Evolutionary conservation across 441 rosid genomes (phyloP).

Genomic region (Melastoma candidum): DNA sequence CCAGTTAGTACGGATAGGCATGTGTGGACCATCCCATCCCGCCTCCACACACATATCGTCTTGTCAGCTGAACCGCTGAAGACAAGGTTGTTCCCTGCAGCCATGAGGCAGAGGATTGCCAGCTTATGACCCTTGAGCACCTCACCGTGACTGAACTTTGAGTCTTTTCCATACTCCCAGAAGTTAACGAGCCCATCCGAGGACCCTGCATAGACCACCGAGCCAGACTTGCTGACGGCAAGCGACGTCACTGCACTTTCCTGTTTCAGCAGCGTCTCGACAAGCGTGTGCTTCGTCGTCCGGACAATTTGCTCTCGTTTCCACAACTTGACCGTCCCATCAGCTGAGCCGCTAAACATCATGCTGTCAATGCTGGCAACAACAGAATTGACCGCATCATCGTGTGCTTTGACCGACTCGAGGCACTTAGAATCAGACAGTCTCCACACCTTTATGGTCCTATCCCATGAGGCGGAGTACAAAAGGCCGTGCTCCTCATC

Average conservation of each 20-base stretch:
- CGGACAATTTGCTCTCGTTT: slow-evolving; percentile 42
- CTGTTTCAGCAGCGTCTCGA: slow-evolving; percentile 53
- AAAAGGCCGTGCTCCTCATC: slow-evolving; percentile 52
- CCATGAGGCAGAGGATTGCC: slow-evolving; percentile 68
- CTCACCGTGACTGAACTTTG: slow-evolving; percentile 45
- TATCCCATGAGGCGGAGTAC: slow-evolving; percentile 93
- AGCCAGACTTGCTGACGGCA: slow-evolving; percentile 36
- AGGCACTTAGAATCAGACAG: slow-evolving; percentile 72
- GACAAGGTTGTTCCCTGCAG: slow-evolving; percentile 43
- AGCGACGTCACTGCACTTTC: slow-evolving; percentile 74
- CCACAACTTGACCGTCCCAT: slow-evolving; percentile 86
- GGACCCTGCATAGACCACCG: slow-evolving; percentile 65
- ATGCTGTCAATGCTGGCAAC: slow-evolving; percentile 18
- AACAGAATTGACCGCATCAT: slow-evolving; percentile 9
- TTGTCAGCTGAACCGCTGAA: slow-evolving; percentile 91
- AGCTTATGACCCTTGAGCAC: slow-evolving; percentile 67
- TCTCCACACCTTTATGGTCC: slow-evolving; percentile 88
- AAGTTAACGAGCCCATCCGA: slow-evolving; percentile 85
- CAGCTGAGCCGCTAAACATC: slow-evolving; percentile 75
- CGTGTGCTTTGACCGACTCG: slow-evolving; percentile 34
- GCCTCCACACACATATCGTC: slow-evolving; percentile 75
- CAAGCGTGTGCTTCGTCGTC: slow-evolving; percentile 35
- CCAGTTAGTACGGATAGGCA: slow-evolving; percentile 78
- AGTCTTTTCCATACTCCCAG: slow-evolving; percentile 57
- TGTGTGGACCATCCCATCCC: slow-evolving; percentile 51